Evolutionary conservation across 768 basidiomycete genomes (phyloP), one percentile per base, ranked within the genome.

Genomic region (Russula virescens): DNA sequence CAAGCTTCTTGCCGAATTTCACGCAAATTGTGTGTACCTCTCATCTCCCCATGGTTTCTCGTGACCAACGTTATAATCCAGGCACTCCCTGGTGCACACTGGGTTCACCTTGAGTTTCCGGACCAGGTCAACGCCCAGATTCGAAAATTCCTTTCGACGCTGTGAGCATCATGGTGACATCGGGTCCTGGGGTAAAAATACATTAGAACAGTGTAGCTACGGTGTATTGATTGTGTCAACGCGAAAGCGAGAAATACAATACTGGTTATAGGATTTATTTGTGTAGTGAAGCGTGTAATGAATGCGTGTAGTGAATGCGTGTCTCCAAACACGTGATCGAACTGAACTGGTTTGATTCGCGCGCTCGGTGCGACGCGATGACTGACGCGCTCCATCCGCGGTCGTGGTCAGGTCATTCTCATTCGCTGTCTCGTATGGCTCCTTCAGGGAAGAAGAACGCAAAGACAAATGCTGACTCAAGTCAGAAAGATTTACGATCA

Each of bases 21-120:
- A 76, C 72, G 2, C 71, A 69, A 19, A 64, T 70, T 68, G 79
- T 78, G 25, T 7, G 73, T 68, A 18, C 14, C 51, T 21, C 26
- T 48, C 60, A 18, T 58, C 25, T 10, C 38, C 38, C 11, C 45
- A 55, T 26, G 11, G 5, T 25, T 10, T 42, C 16, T 16, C 25
- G 23, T 53, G 47, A 46, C 43, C 58, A 16, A 46, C 16, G n/a
- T 59, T 60, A 42, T 28, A 47, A 60, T 40, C 3, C 60, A 85
- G 84, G 73, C 76, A 3, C 72, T 87, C 59, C 68, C 73, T 8
- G 82, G 81, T 0, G 79, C 83, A 9, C 88, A 89, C 69, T 89
- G 88, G 87, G 75, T 80, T 18, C 88, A 88, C 43, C 73, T 89
- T n/a, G 88, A 89, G 71, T 69, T 78, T 64, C 82, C 86, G 0